Base-by-base conservation (phyloP, 1,284 basidiomycete genomes). In the Earliella scabrosa region DNA sequence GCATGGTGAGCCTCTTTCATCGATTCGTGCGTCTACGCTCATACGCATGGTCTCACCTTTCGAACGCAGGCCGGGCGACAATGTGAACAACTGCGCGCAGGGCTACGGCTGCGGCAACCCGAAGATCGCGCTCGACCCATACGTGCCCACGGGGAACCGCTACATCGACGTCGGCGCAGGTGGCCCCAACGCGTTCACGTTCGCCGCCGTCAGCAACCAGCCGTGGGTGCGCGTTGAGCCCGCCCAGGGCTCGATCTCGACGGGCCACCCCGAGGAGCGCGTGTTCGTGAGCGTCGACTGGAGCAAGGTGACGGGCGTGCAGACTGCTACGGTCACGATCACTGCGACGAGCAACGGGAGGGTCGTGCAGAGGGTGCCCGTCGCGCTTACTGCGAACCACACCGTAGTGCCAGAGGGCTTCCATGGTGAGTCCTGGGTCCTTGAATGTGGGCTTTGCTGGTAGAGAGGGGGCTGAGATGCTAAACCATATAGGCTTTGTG, bases 161-260 rank as follows among this genome's bases (percentile, higher is more conserved):
- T 90, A 79, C 71, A 69, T 90, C 52, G 86, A 88, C 59, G 73
- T 90, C 54, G 78, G 81, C 8, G 78, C 83, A 7, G 86, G 85
- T 27, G 87, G 86, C 0, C 83, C 86, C 0, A 65, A 68, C 1
- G 70, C 83, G 0, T 87, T 88, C 73, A 78, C 76, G 0, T 88
- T 82, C 69, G 82, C 77, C 0, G 80, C 76, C 2, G 72, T 74
- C 0, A 66, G 75, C 48, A 85, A 83, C 58, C 79, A 71, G 6
- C 70, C 79, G 0, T 90, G 86, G 87, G 58, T 88, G 38, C 72
- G 68, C 10, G 64, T 88, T 13, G 77, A 79, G 0, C 71, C 76
- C 1, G 64, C 75, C 0, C 63, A 72, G 11, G 87, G 85, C 0
- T 79, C 76, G 21, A 76, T 89, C 24, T 81, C 80, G 1, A 70